phyloP scores from a whole-genome alignment of 169 alveolate genomes.

The Eimeria necatrix region DNA sequence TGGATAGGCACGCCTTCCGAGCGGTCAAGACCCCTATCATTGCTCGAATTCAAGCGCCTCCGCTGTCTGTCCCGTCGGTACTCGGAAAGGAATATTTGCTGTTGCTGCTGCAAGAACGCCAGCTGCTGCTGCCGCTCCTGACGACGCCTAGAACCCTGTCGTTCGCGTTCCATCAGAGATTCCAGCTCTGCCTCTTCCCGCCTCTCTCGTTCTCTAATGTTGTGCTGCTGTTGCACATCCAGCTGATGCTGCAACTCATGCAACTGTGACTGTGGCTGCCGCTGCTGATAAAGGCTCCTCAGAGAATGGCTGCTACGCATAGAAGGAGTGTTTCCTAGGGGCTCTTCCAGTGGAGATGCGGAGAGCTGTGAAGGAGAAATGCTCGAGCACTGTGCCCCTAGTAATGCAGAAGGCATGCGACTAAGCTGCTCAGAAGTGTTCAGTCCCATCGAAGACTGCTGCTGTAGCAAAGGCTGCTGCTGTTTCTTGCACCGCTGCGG shows the following conservation, averaged over 20 bases:
- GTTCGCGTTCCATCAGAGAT: not conserved
- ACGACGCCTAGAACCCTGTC: not conserved
- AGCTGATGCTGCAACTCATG: constrained; percentile 7
- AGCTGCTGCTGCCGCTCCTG: constrained; percentile 56
- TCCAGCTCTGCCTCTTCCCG: not conserved
- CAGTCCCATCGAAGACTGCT: not conserved
- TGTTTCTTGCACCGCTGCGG: not conserved
- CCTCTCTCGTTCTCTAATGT: not conserved
- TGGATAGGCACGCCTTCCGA: not conserved
- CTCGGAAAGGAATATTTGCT: constrained; percentile 3
- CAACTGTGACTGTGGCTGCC: not conserved
- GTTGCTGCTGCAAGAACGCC: constrained; percentile 42
- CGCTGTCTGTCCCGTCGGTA: not conserved
- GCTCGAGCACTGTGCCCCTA: not conserved
- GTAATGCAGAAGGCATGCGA: not conserved
- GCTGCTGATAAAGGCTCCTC: not conserved
- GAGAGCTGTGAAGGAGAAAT: too few relatives aligned
- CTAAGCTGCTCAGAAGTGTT: not conserved
- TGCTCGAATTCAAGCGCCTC: not conserved
- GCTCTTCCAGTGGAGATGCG: too few relatives aligned
- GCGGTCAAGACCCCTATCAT: not conserved
- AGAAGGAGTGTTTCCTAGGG: too few relatives aligned
- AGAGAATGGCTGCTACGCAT: not conserved
- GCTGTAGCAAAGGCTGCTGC: not conserved
- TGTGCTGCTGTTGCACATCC: not conserved